These are phyloP conservation scores for Boletus semigastroideus DNA, from an alignment of 1,284 basidiomycete species.

Conservation along the genomic window DNA sequence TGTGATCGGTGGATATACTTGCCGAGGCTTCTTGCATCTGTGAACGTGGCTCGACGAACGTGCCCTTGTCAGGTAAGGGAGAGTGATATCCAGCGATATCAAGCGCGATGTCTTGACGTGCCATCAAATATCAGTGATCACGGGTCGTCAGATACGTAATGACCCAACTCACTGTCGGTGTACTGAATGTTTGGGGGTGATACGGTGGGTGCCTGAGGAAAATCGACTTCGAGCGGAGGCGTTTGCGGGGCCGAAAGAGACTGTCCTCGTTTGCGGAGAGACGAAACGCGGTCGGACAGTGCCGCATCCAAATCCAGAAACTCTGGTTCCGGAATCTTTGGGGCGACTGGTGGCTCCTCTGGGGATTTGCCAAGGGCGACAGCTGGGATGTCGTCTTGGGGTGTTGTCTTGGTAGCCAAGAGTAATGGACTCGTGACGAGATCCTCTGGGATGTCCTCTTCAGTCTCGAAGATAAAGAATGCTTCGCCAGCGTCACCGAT, in stretches of 20 bases:
- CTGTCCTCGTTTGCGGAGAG: conserved; percentile 23
- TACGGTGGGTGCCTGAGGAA: conserved; percentile 28
- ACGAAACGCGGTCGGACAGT: conserved; percentile 10
- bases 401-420: conserved; percentile 53
- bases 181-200: conserved; percentile 69
- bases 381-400: conserved; percentile 27
- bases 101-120: conserved; percentile 54
- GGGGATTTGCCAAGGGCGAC: conserved; percentile 24
- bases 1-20: conserved; percentile 12
- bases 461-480: conserved; percentile 98
- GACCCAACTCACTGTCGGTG: conserved; percentile 50
- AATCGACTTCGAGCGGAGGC: conserved; percentile 21
- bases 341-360: conserved; percentile 3
- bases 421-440: conserved; percentile 93
- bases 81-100: conserved; percentile 71
- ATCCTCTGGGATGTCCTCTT: conserved; percentile 90
- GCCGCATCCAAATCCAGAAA: conserved; percentile 32
- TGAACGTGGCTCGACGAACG: conserved; percentile 1
- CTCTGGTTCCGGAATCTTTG: conserved; percentile 39
- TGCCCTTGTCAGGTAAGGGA: conserved; percentile 28
- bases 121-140: conserved; percentile 1
- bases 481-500: conserved; percentile 98
- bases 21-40: conserved; percentile 4
- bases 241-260: conserved; percentile 31
- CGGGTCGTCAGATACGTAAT: conserved; percentile 25